A percentile compares a stretch with the other conserved stretches of the same genome.
Evolutionary conservation across 2,329 filamentous ascomycete genomes (phyloP).

Genomic region (Arthrobotrys sinensis): DNA sequence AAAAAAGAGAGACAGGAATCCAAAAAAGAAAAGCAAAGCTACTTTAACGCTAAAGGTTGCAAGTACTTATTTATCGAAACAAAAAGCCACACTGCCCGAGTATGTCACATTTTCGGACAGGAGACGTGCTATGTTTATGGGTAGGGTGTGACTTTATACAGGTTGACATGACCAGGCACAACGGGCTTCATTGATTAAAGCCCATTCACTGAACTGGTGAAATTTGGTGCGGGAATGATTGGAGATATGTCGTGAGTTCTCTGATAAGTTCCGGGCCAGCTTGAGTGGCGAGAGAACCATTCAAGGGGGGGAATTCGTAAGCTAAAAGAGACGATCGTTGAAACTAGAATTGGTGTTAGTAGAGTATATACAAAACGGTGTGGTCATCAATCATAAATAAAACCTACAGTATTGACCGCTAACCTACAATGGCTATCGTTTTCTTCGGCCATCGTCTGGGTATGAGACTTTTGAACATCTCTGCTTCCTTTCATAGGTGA

Average conservation of each 20-base stretch:
- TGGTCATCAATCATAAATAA: background rate
- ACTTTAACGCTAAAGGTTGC: background rate
- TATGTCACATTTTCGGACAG: background rate
- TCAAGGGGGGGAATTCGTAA: conserved; percentile 43
- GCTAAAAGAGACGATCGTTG: conserved; percentile 16
- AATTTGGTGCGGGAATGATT: background rate
- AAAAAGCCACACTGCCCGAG: too few species aligned
- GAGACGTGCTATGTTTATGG: background rate
- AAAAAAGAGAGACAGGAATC: background rate
- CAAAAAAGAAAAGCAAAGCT: background rate
- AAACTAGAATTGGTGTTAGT: conserved; percentile 19
- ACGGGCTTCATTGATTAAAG: background rate
- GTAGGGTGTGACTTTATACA: conserved; percentile 1
- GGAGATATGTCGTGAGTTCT: conserved; percentile 37
- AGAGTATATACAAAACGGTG: too few species aligned
- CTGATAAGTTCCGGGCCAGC: conserved; percentile 1
- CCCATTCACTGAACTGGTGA: background rate
- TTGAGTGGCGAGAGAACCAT: conserved; percentile 9
- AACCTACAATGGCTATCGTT: conserved; percentile 9
- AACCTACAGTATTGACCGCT: conserved; percentile 42
- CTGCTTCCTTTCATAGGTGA: conserved; percentile 30
- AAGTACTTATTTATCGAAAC: background rate
- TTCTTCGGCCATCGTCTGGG: background rate
- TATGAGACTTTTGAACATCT: background rate
- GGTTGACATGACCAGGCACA: background rate